Evolutionary conservation across 2,329 filamentous ascomycete species (phyloP).

Genomic region (Iodosphaeria phyllophila): DNA sequence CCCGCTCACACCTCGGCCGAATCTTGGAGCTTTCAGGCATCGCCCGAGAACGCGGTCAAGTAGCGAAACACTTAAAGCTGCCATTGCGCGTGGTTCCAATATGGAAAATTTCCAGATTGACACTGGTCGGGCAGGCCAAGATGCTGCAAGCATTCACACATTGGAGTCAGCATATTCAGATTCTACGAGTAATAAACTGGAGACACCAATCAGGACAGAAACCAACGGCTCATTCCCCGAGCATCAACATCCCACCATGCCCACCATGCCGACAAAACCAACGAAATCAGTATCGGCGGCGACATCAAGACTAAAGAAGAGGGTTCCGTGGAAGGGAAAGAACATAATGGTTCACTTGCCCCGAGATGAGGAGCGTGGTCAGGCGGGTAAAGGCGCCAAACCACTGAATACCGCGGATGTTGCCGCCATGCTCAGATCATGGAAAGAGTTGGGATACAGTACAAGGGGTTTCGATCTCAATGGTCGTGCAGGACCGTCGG

Average conservation of each 20-base stretch:
- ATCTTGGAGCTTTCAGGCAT: constrained; percentile 12
- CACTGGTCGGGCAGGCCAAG: constrained; percentile 5
- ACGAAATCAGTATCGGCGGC: constrained; percentile 19
- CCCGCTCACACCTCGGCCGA: constrained; percentile 27
- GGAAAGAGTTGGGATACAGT: constrained; percentile 52
- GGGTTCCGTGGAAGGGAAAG: constrained; percentile 58
- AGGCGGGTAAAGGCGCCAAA: constrained; percentile 29
- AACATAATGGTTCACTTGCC: constrained; percentile 55
- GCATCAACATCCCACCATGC: constrained; percentile 8
- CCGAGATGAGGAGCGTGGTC: constrained; percentile 45
- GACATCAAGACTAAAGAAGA: constrained; percentile 47
- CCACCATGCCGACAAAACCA: constrained; percentile 11
- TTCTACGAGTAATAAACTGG: constrained; percentile 8
- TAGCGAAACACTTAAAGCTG: constrained; percentile 33
- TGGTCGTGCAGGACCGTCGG: constrained; percentile 14
- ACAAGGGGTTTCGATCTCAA: constrained; percentile 49
- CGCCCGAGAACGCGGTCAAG: constrained; percentile 30
- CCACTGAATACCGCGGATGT: constrained; percentile 38
- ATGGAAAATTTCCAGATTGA: constrained; percentile 11
- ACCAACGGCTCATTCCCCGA: constrained; percentile 4
- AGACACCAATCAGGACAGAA: neutral
- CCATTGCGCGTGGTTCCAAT: constrained; percentile 8
- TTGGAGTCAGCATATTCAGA: constrained; percentile 11
- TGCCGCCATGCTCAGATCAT: constrained; percentile 41
- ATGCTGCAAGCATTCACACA: constrained; percentile 11